phyloP scores from a whole-genome alignment of 2,329 filamentous ascomycete species.

The Colletotrichum trifolii region DNA sequence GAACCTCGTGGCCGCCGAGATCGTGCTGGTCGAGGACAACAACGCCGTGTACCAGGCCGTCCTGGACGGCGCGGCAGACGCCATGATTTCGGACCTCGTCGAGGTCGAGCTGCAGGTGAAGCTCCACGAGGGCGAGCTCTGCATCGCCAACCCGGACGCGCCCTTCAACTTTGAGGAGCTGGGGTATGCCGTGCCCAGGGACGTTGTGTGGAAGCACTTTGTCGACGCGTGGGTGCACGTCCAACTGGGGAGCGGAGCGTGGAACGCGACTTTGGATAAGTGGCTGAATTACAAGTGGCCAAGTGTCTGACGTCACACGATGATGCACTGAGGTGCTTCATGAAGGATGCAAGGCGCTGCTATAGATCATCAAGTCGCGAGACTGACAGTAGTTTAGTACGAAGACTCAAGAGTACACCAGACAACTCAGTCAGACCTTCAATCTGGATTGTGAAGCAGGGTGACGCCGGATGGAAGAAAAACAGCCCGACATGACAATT shows the following conservation, averaged over 20 bases:
- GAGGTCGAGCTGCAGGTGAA: conserved; percentile 34
- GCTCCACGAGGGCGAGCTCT: conserved; percentile 26
- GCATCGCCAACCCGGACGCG: conserved; percentile 22
- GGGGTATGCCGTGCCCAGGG: conserved; percentile 24
- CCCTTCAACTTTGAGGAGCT: conserved; percentile 37
- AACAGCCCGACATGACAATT: not conserved
- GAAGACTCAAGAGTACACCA: not conserved
- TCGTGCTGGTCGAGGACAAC: conserved; percentile 33
- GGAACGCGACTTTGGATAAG: conserved; percentile 30
- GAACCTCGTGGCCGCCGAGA: conserved; percentile 23
- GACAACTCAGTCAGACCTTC: not conserved
- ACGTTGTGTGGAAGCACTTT: conserved; percentile 35
- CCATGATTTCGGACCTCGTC: conserved; percentile 33
- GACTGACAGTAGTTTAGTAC: too few relatives aligned
- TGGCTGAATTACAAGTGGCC: conserved; percentile 37
- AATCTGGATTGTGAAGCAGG: conserved; percentile 4
- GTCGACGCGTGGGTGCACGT: conserved; percentile 36
- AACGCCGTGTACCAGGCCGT: conserved; percentile 33
- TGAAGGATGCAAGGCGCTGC: too few relatives aligned
- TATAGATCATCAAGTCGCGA: too few relatives aligned
- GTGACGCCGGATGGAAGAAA: not conserved
- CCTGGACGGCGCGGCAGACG: conserved; percentile 22
- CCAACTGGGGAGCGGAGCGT: conserved; percentile 30
- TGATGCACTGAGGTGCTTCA: not conserved
- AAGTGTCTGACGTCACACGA: not conserved